Base-by-base conservation (phyloP, 1,284 basidiomycete genomes). In the Rhodotorula sp. region DNA sequence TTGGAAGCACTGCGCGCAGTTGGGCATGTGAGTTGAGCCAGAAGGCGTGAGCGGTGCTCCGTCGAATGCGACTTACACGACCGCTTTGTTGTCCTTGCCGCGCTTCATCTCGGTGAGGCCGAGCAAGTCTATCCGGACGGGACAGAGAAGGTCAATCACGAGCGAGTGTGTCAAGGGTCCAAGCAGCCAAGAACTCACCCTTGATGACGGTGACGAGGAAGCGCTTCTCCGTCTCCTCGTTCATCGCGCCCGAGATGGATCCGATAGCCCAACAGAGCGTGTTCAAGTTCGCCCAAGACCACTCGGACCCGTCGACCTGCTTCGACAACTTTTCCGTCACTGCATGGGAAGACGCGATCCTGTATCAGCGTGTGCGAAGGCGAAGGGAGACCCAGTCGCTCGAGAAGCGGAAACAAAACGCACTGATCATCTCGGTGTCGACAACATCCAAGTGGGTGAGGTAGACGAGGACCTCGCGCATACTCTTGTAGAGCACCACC, bases 231-330 rank as follows among this genome's bases (percentile, higher is more conserved):
- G 93, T 94, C 81, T 99, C 97, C 84, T 97, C 95, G 80, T 95
- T 97, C 97, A 99, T 99, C 5, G 97, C 95, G 67, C 95, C 95
- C 46, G 96, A 98, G 76, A 99, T 99, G 5, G 95, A 98, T 70
- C 97, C 97, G 79, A 99, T 99, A 58, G 97, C 97, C 97, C 97
- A 99, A 82, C 97, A 99, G 23, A 99, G 88, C 3, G 97, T 99
- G 84, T 99, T 99, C 73, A 99, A 85, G 82, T 99, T 99, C 79
- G 96, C 91, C 97, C 97, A 99, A 48, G 93, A 97, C 97, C 97
- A 99, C 83, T 99, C 97, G 26, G 91, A 89, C 0, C 76, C 73
- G 73, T 81, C 78, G 63, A 84, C 84, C 86, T 99, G 97, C 84
- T 95, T 97, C 49, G 91, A 87, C 51, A 99, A 86, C 84, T 99